Conservation (phyloP, 2,329 filamentous ascomycete genomes). For the Colletotrichum gloeosporioides region DNA sequence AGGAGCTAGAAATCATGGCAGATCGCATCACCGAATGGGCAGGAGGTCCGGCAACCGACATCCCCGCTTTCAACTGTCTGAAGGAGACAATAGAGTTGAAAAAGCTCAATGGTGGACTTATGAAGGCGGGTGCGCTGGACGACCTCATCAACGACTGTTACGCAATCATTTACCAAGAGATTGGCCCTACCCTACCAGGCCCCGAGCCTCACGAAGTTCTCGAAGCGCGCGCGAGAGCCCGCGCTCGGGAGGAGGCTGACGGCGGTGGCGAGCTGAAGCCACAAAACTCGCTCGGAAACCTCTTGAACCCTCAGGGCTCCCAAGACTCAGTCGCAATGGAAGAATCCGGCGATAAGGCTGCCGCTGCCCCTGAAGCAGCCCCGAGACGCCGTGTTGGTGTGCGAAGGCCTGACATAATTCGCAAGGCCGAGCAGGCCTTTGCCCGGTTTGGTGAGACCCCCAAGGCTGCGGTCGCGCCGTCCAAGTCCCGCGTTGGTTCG, state of each 20-base stretch:
- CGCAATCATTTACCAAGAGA: conserved; percentile 73
- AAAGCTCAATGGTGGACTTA: conserved; percentile 82
- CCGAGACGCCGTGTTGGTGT: conserved; percentile 51
- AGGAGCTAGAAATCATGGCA: conserved; percentile 64
- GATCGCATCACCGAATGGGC: conserved; percentile 63
- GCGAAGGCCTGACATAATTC: conserved; percentile 62
- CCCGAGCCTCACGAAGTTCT: conserved; percentile 51
- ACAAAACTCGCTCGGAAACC: conserved; percentile 41
- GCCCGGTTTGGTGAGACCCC: conserved; percentile 54
- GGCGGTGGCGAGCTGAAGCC: conserved; percentile 39
- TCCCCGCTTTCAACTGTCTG: conserved; percentile 57
- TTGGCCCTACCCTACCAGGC: conserved; percentile 65
- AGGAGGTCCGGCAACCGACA: conserved; percentile 39
- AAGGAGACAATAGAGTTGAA: conserved; percentile 65
- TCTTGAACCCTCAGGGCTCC: conserved; percentile 48
- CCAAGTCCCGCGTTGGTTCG: conserved; percentile 57
- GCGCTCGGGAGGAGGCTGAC: conserved; percentile 46
- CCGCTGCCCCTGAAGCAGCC: conserved; percentile 40
- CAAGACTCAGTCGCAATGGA: conserved; percentile 44
- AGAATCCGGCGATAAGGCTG: conserved; percentile 39
- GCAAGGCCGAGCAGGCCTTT: conserved; percentile 66
- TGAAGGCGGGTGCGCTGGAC: conserved; percentile 86
- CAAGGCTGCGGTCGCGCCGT: conserved; percentile 38
- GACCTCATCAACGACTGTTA: conserved; percentile 95
- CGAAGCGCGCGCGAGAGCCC: conserved; percentile 45